Evolutionary conservation across 177 flowering plant species (phyloP), one percentile per base, ranked within the genome.

Genomic region (Vitis hybrid): DNA sequence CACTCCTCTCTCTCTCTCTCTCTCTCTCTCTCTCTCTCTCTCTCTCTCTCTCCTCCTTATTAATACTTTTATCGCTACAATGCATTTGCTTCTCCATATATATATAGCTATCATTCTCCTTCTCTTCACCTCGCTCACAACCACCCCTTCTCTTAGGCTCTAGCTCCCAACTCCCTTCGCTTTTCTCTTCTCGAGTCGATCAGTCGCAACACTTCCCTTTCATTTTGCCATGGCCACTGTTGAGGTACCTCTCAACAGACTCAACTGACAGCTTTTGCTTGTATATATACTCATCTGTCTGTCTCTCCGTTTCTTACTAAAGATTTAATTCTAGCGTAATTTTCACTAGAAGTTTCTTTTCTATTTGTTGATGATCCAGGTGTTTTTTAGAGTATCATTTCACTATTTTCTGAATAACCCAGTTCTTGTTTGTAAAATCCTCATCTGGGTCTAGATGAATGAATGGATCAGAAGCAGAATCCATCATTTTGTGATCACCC

Each of bases 151-250:
- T 21, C 1, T 21, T 21, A 21, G 24, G 24, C 51, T 51, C 27
- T 70, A 40, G 21, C 24, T 51, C 32, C 14, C 27, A 52, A 4
- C 17, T 58, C 17, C 57, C 17, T 40, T 11, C 11, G 13, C 7
- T 57, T 57, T 17, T 32, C 51, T 52, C 51, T 69, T 60, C 61
- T 59, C 56, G 21, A 3, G 61, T 14, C 30, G 10, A 57, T 15
- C 14, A 27, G 40, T 58, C 64, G 10, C 52, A 15, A 11, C 50
- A n/a, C 18, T 27, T 55, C 15, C 62, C 60, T 14, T 73, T 65
- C 46, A 5, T 7, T 62, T 65, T 21, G 13, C 72, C 62, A 83
- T 83, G 87, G 87, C 87, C 79, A 64, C 72, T 14, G 75, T 62
- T 79, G 83, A 81, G 87, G 87, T 83, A 77, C 40, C 40, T 35